Percentiles rank a stretch among this genome's conserved stretches.
Conservation (phyloP, 1,284 basidiomycete species). For the Apiotrichum montevideense region DNA sequence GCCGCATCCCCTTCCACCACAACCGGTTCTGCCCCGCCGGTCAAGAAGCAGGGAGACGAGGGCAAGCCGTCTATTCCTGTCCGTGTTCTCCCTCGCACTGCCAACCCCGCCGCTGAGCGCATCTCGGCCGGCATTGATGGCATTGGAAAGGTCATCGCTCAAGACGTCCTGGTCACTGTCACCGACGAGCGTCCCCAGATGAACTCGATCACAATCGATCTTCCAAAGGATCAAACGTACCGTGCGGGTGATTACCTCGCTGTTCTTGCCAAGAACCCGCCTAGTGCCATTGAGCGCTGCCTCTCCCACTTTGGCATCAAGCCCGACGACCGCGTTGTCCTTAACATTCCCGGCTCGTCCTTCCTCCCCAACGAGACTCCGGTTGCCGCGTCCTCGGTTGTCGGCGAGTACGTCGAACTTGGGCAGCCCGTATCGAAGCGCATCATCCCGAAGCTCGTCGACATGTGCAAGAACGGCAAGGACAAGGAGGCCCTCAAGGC, state of each 20-base stretch:
- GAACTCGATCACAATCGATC: slow-evolving; percentile 49
- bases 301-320: slow-evolving; percentile 12
- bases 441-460: slow-evolving; percentile 17
- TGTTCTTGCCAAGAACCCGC: slow-evolving; percentile 33
- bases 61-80: slow-evolving; percentile 12
- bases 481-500: slow-evolving; percentile 2
- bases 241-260: slow-evolving; percentile 53
- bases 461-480: slow-evolving; percentile 3
- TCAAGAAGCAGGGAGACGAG: not conserved
- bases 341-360: slow-evolving; percentile 9
- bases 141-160: slow-evolving; percentile 11
- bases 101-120: slow-evolving; percentile 8
- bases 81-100: slow-evolving; percentile 5
- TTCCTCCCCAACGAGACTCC: slow-evolving; percentile 47
- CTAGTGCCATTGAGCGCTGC: slow-evolving; percentile 2
- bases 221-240: slow-evolving; percentile 49
- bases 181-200: slow-evolving; percentile 11
- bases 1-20: not conserved
- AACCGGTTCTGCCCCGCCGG: not conserved
- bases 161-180: slow-evolving; percentile 14
- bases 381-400: slow-evolving; percentile 45
- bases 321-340: slow-evolving; percentile 18
- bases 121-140: slow-evolving; percentile 12
- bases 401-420: slow-evolving; percentile 53
- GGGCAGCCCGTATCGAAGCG: slow-evolving; percentile 27